Base-by-base conservation (phyloP, 176 grass and related monocot genomes). In the Bolboschoenus planiculmis region DNA sequence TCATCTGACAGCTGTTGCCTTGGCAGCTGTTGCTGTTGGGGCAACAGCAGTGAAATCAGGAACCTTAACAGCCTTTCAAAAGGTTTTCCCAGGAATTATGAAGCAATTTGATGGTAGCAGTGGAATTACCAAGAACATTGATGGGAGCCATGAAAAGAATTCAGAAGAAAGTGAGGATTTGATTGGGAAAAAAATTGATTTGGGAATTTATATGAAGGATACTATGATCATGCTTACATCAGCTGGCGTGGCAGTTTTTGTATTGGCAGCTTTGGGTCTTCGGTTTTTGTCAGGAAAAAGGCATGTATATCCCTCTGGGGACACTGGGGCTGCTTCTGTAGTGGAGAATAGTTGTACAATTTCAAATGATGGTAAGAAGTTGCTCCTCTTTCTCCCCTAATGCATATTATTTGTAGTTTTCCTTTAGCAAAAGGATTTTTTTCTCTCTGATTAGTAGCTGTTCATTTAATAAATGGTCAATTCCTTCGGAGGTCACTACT, bases 1-100 rank as follows among this genome's bases (percentile, higher is more conserved):
- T 88, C 96, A 88, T 88, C 87, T 99, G 87, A 89, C 92, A 35
- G 92, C 96, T 86, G 92, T 93, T 76, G 89, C 96, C 35, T 92
- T 99, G 79, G 92, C 91, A 82, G 92, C 89, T 88, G 85, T 94
- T 75, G 80, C 89, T 57, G 91, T 93, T 83, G 90, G 90, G 89
- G 88, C 94, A 86, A 92, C 94, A 64, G 90, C 88, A 0, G 90
- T 94, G 23, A 99, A 91, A 78, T 95, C 92, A 80, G 92, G 86
- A 87, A 93, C 93, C 64, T 76, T 99, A 87, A 87, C 91, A 81
- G 96, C 96, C 42, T 91, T 99, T 60, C 88, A 42, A 26, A 95
- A 93, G 88, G 88, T 99, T 81, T 95, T 99, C 81, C 96, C 92
- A 63, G 63, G 91, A 43, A 86, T 91, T 23, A 86, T 93, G 67